A percentile compares a stretch with the other conserved stretches of the same genome.
Conservation (phyloP, 805 yeast species). For the Teunomyces cretensis region DNA sequence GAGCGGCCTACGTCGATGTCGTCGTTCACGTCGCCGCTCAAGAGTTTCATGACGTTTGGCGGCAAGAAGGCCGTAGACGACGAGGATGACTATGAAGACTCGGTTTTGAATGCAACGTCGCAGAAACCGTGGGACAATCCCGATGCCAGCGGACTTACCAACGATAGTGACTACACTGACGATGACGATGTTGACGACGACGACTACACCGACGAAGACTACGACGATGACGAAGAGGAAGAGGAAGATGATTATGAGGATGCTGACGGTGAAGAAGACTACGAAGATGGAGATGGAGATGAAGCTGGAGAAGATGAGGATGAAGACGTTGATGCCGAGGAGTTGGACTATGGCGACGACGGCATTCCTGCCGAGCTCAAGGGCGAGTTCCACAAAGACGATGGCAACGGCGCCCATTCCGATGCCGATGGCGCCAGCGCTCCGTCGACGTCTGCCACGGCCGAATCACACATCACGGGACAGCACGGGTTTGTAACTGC, state of each 20-base stretch:
- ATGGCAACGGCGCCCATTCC: background rate
- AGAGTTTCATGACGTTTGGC: conserved; percentile 40
- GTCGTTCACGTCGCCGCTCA: conserved; percentile 41
- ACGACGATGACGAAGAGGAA: conserved; percentile 11
- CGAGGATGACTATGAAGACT: conserved; percentile 22
- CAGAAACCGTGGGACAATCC: conserved; percentile 13
- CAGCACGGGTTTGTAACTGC: background rate
- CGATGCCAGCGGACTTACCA: conserved; percentile 10
- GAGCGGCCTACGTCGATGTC: conserved; percentile 35
- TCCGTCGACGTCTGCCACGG: too few relatives aligned
- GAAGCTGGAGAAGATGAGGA: conserved; percentile 13
- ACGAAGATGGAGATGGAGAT: conserved; percentile 21
- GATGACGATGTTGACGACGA: conserved; percentile 25
- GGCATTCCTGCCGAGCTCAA: background rate
- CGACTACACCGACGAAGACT: conserved; percentile 16
- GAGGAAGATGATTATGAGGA: conserved; percentile 27
- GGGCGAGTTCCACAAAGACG: background rate
- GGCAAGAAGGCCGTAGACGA: conserved; percentile 25
- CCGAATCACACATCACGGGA: too few relatives aligned
- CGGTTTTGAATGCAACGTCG: conserved; percentile 16
- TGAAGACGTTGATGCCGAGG: conserved; percentile 7
- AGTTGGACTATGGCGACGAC: conserved; percentile 8
- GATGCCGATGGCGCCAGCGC: too few relatives aligned
- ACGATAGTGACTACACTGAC: conserved; percentile 18
- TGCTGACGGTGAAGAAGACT: conserved; percentile 14